A percentile compares a stretch with the other conserved stretches of the same genome.
Evolutionary conservation across 192 early-diverging fungal genomes (phyloP).

Genomic region (Helicostylum pulchrum): DNA sequence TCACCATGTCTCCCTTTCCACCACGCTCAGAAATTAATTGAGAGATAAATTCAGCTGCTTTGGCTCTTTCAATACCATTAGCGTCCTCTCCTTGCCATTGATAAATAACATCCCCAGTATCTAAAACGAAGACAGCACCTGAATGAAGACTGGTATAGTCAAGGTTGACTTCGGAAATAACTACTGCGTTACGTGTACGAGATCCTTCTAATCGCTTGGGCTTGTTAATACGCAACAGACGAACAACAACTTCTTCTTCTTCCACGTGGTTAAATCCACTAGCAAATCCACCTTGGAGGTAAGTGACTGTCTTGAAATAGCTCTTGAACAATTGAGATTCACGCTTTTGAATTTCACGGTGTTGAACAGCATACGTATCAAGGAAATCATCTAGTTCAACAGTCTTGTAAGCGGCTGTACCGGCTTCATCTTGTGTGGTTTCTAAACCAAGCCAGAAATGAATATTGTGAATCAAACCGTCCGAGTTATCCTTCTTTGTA

Average conservation of each 20-base stretch:
- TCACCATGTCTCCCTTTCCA: conserved; percentile 51
- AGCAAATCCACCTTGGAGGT: conserved; percentile 64
- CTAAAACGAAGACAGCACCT: conserved; percentile 75
- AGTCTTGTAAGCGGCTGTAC: conserved; percentile 85
- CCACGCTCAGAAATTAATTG: conserved; percentile 61
- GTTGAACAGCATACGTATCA: conserved; percentile 63
- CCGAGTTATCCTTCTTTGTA: conserved; percentile 54
- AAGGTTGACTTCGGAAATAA: conserved; percentile 60
- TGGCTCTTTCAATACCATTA: conserved; percentile 65
- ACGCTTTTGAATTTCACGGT: conserved; percentile 72
- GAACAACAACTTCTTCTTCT: conserved; percentile 36
- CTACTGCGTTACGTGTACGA: conserved; percentile 44
- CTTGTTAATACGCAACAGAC: conserved; percentile 56
- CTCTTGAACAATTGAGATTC: conserved; percentile 66
- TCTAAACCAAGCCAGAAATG: conserved; percentile 84
- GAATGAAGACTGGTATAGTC: conserved; percentile 53
- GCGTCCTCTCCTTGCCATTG: conserved; percentile 67
- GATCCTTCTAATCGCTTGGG: conserved; percentile 32
- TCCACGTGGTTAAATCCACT: conserved; percentile 73
- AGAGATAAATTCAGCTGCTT: conserved; percentile 63
- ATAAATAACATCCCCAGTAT: conserved; percentile 62
- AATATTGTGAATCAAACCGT: conserved; percentile 68
- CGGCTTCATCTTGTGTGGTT: conserved; percentile 75
- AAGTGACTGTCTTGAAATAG: conserved; percentile 60
- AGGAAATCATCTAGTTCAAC: conserved; percentile 71